phyloP scores from a whole-genome alignment of 441 rosid species.

The Macaranga tanarius region DNA sequence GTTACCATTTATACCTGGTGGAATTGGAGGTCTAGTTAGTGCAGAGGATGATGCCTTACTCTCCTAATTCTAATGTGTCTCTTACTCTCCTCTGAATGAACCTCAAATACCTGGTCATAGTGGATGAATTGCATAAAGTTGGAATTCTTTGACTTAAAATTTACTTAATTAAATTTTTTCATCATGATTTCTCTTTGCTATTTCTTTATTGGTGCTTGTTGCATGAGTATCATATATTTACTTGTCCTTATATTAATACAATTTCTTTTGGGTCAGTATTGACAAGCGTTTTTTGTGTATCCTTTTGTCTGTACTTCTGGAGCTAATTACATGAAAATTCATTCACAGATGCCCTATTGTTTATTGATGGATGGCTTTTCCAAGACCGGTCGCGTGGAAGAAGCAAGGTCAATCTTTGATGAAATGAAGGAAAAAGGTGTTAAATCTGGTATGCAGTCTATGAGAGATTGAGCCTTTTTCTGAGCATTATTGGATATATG shows the following conservation, averaged over 20 bases:
- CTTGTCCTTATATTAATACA: neutral
- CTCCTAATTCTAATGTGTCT: neutral
- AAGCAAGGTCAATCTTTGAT: conserved; percentile 63
- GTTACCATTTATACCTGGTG: neutral
- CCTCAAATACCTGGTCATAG: neutral
- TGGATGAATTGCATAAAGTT: neutral
- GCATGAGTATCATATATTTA: neutral
- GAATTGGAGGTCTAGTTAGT: neutral
- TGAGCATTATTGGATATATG: neutral
- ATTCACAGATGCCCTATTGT: conserved; percentile 83
- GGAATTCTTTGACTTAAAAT: neutral
- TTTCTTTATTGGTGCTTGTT: neutral
- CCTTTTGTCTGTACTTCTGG: conserved; percentile 11
- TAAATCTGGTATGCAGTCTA: conserved; percentile 60
- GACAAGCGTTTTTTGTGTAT: conserved; percentile 1
- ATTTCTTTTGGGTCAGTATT: neutral
- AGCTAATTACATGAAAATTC: conserved; percentile 17
- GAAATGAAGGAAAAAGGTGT: conserved; percentile 55
- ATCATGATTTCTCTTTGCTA: neutral
- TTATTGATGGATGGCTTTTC: conserved; percentile 87
- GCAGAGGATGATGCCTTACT: neutral
- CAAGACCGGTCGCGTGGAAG: conserved; percentile 66
- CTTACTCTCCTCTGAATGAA: neutral
- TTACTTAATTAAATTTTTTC: neutral
- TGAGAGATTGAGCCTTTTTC: conserved; percentile 12